phyloP scores from a whole-genome alignment of 768 basidiomycete genomes.

The Mycena amicta region DNA sequence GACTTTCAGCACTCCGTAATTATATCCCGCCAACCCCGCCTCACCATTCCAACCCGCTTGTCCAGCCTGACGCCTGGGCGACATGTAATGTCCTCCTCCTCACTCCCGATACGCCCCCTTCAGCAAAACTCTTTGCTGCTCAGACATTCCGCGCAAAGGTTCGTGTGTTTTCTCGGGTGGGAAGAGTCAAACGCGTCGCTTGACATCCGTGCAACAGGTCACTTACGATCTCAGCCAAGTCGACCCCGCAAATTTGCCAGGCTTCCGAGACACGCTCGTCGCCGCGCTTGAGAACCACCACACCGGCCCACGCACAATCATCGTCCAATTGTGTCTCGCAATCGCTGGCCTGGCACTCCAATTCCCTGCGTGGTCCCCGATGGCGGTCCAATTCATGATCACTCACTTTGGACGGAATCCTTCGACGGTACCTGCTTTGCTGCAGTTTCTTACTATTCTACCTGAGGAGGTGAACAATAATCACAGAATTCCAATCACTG shows the following conservation, averaged over 20 bases:
- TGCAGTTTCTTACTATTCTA: constrained; percentile 88
- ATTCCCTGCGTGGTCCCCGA: constrained; percentile 74
- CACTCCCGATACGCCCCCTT: constrained; percentile 71
- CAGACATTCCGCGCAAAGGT: constrained; percentile 97
- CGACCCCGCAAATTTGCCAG: constrained; percentile 64
- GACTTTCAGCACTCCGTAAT: constrained; percentile 99
- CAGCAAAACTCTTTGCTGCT: constrained; percentile 91
- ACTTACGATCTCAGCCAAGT: constrained; percentile 94
- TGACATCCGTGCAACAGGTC: constrained; percentile 67
- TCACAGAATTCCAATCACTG: constrained; percentile 84
- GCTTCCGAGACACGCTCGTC: constrained; percentile 88
- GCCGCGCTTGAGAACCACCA: constrained; percentile 73
- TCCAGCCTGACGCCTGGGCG: constrained; percentile 95
- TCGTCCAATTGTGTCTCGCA: constrained; percentile 88
- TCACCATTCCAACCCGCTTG: constrained; percentile 65
- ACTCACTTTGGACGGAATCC: constrained; percentile 85
- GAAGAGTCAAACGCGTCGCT: constrained; percentile 30
- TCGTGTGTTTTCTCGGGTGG: constrained; percentile 32
- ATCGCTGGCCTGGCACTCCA: constrained; percentile 90
- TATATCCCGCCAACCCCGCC: constrained; percentile 72
- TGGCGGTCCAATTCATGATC: constrained; percentile 80
- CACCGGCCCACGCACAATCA: constrained; percentile 77
- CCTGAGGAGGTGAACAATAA: constrained; percentile 89
- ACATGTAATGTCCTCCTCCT: constrained; percentile 91
- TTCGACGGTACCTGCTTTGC: constrained; percentile 75